Base-by-base conservation (phyloP, 2,329 filamentous ascomycete genomes). In the Cladophialophora bantiana region DNA sequence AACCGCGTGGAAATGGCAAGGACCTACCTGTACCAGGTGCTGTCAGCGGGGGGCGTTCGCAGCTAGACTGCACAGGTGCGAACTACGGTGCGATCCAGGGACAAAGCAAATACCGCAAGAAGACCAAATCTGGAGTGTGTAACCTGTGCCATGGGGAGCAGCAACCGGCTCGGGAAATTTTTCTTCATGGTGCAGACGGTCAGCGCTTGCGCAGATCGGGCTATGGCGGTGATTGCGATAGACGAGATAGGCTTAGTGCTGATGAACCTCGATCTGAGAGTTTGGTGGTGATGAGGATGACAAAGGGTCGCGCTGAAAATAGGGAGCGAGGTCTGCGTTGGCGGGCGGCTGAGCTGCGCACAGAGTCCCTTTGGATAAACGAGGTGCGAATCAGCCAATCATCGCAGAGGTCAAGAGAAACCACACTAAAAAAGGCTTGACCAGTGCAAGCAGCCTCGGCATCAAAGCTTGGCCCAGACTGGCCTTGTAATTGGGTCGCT, bases 131-230 rank as follows among this genome's bases (percentile, higher is more conserved):
- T 34, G 4, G 32, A 52, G 57, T 20, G 13, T 40, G 26, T 26
- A 26, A 26, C 26, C 26, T 26, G 57, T n/a, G 31, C 10, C 40
- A 36, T 20, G 18, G 42, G 15, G 38, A 18, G n/a, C n/a, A 26
- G 45, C 53, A 50, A 45, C 57, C 20, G 18, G 15, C 31, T 53
- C 32, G 48, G 12, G 45, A 9, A 13, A n/a, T 15, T 60, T 18
- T 36, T 7, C 35, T 48, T 45, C 7, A 55, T 40, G 32, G 59
- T 48, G 26, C 59, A 42, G 50, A 26, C 18, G 59, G 59, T 62
- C 59, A 62, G 59, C 59, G 59, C 59, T 62, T 62, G 59, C 35
- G 31, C 59, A 56, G 59, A 62, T 62, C 50, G 20, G 42, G 59
- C 32, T n/a, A 34, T 62, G 35, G 59, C 42, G 59, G 59, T 62